Evolutionary conservation across 75 land plant species (phyloP).

Genomic region (Picea glauca): DNA sequence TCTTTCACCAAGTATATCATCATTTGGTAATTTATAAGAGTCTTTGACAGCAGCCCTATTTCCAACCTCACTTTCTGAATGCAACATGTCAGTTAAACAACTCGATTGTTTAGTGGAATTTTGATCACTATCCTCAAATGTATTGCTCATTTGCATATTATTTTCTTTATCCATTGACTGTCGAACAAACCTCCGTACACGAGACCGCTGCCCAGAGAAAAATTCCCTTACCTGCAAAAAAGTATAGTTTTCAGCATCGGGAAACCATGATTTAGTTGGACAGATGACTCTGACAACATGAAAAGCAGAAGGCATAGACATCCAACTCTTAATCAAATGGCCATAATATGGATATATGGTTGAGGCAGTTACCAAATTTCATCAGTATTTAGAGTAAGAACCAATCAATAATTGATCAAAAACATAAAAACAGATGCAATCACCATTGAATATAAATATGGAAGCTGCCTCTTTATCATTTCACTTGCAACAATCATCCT

Average conservation of each 20-base stretch:
- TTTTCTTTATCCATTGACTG: slow-evolving; percentile 48
- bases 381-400: background rate
- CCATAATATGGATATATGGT: background rate
- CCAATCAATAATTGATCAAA: background rate
- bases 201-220: slow-evolving; percentile 68
- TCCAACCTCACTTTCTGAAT: slow-evolving; percentile 2
- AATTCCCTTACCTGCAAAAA: slow-evolving; percentile 73
- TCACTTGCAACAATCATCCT: background rate
- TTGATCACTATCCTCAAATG: slow-evolving; percentile 7
- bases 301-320: background rate
- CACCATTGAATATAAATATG: background rate
- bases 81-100: background rate
- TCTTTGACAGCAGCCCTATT: slow-evolving; percentile 12
- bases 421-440: background rate
- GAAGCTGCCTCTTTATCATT: background rate
- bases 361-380: background rate
- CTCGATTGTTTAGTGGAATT: slow-evolving; percentile 6
- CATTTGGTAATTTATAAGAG: slow-evolving; percentile 27
- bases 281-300: background rate
- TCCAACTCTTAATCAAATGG: background rate
- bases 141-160: slow-evolving; percentile 19
- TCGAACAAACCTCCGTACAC: slow-evolving; percentile 65
- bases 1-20: slow-evolving; percentile 29
- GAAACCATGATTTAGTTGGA: background rate
- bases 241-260: background rate